phyloP scores from a whole-genome alignment of 805 yeast species.

The Candida xiaguanensis region DNA sequence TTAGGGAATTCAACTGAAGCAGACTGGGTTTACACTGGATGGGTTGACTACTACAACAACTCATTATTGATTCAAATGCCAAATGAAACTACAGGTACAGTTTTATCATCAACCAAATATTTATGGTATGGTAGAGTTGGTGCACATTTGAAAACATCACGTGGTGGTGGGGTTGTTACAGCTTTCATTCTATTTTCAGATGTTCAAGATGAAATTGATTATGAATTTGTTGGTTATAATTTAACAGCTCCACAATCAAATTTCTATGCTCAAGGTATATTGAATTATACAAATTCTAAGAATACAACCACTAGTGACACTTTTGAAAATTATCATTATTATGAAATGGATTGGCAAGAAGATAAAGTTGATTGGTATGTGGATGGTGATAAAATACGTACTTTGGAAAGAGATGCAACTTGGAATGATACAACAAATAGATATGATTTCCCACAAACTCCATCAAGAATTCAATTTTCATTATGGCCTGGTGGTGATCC shows the following conservation, averaged over 20 bases:
- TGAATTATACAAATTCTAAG: slow-evolving; percentile 60
- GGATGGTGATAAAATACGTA: slow-evolving; percentile 67
- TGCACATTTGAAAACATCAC: slow-evolving; percentile 69
- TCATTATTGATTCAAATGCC: slow-evolving; percentile 74
- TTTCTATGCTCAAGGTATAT: slow-evolving; percentile 71
- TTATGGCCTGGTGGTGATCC: slow-evolving; percentile 75
- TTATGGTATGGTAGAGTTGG: slow-evolving; percentile 86
- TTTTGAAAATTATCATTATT: slow-evolving; percentile 65
- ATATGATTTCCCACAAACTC: slow-evolving; percentile 69
- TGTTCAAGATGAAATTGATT: slow-evolving; percentile 88
- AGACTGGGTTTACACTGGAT: slow-evolving; percentile 72
- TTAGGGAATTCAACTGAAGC: slow-evolving; percentile 67
- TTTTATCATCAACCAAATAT: slow-evolving; percentile 71
- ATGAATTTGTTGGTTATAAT: slow-evolving; percentile 78
- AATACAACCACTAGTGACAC: slow-evolving; percentile 49
- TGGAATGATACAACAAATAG: slow-evolving; percentile 57
- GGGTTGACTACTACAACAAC: slow-evolving; percentile 46
- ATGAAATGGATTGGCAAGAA: slow-evolving; percentile 79
- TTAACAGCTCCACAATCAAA: slow-evolving; percentile 68
- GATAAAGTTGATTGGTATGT: slow-evolving; percentile 67
- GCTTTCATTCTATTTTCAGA: slow-evolving; percentile 80
- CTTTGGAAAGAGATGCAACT: slow-evolving; percentile 57
- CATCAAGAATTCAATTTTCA: slow-evolving; percentile 67
- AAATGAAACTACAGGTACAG: slow-evolving; percentile 68
- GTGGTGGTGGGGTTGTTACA: slow-evolving; percentile 74